These are phyloP conservation scores for Aspergillus caelatus DNA, from an alignment of 2,329 filamentous ascomycete species.

Conservation along the genomic window DNA sequence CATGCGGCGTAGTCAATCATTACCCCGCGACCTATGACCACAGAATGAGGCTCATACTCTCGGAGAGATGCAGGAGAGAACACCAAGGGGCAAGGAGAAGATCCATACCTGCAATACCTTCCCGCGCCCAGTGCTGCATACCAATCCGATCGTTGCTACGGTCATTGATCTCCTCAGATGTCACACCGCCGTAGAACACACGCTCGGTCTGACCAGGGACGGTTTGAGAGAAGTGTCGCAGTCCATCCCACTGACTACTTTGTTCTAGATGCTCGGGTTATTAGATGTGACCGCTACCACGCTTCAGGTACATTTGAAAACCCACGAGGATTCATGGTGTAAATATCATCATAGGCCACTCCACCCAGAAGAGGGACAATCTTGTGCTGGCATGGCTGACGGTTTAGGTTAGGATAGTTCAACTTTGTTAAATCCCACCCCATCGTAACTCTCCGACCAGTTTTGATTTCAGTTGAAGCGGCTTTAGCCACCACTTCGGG, in stretches of 20 bases:
- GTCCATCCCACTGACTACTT: conserved; percentile 56
- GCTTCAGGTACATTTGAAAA: not conserved
- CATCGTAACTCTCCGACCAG: conserved; percentile 55
- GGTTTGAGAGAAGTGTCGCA: conserved; percentile 53
- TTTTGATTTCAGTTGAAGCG: conserved; percentile 54
- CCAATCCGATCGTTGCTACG: conserved; percentile 49
- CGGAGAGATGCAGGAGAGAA: not conserved
- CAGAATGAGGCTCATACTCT: not conserved
- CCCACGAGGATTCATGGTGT: conserved; percentile 53
- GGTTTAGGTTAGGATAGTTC: conserved; percentile 57
- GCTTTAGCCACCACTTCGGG: conserved; percentile 54
- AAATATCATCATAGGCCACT: conserved; percentile 54
- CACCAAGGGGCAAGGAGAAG: not conserved
- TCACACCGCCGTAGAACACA: conserved; percentile 55
- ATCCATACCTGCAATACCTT: conserved; percentile 48
- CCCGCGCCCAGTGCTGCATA: conserved; percentile 52
- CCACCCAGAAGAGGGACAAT: conserved; percentile 54
- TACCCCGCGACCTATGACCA: conserved; percentile 50
- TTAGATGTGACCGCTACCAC: not conserved
- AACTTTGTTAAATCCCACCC: conserved; percentile 61
- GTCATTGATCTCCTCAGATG: conserved; percentile 50
- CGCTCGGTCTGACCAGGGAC: conserved; percentile 40
- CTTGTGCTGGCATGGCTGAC: conserved; percentile 54
- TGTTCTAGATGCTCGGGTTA: conserved; percentile 38
- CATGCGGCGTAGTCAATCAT: conserved; percentile 55